Base-by-base conservation (phyloP, 371 early-diverging fungal species). In the Smittium culicis region DNA sequence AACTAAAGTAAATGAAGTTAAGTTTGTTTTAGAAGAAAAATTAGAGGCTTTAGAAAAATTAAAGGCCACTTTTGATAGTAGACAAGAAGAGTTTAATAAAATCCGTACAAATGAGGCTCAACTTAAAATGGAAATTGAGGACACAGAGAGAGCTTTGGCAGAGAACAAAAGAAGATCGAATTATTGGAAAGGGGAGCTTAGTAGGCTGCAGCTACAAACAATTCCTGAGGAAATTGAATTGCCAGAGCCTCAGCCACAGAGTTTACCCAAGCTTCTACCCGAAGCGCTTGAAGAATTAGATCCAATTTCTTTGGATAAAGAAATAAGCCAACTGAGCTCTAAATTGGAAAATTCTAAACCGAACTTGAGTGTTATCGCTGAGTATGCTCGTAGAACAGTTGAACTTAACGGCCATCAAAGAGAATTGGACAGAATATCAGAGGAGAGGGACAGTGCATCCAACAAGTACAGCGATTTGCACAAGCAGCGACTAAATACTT, bases 301-400 rank as follows among this genome's bases (percentile, higher is more conserved):
- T 34, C 81, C 82, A 72, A 76, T 78, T 70, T 69, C 61, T 54
- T 67, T 70, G 3, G 68, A 74, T 56, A 66, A 71, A 64, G 77
- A 66, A 64, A 71, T 66, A 35, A 69, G 72, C 32, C 74, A 69
- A 66, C 11, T 30, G 32, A 57, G 66, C 5, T 71, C 79, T 86
- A 66, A 77, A 29, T 61, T 77, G 35, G 77, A 83, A 67, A 80
- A 81, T 63, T 83, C 89, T 8, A 84, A 87, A 24, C 96, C 97
- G 3, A 96, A 96, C 69, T 75, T 98, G 20, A 82, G 84, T 27
- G 93, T 94, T 0, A 77, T 98, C 34, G 82, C 82, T 31, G 96
- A 98, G 69, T 97, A 93, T 75, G 82, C 82, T 33, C 80, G 84
- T 34, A 87, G 91, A 68, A 81, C 88, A 62, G 80, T 81, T 27